Evolutionary conservation across 805 yeast species (phyloP).

Genomic region (Kodamaea laetipori): DNA sequence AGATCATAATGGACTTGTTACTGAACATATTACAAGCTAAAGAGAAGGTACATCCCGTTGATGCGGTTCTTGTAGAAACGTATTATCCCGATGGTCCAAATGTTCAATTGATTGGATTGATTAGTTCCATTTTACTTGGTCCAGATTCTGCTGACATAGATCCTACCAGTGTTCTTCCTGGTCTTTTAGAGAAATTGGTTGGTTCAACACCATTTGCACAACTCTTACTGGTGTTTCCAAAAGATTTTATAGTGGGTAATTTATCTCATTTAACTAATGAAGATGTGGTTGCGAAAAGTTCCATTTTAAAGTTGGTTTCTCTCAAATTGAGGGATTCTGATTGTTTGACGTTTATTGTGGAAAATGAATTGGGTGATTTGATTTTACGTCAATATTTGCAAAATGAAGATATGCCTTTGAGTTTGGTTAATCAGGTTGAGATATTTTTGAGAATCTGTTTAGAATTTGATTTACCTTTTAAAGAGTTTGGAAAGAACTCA

Average conservation of each 20-base stretch:
- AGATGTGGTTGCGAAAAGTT: slow-evolving; percentile 1
- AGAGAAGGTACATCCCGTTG: neutral
- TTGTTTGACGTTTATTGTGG: slow-evolving; percentile 1
- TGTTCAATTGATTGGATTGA: neutral
- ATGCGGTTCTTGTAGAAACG: neutral
- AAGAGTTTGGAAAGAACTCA: too few relatives aligned
- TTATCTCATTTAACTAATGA: neutral
- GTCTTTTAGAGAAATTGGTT: neutral
- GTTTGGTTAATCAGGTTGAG: slow-evolving; percentile 15
- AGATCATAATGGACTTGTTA: neutral
- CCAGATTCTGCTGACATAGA: neutral
- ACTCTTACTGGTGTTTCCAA: neutral
- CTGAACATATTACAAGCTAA: neutral
- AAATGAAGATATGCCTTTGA: slow-evolving; percentile 8
- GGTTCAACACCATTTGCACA: neutral
- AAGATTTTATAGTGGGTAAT: slow-evolving; percentile 8
- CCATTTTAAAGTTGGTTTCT: neutral
- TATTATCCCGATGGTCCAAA: neutral
- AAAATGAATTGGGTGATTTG: neutral
- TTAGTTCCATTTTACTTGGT: neutral
- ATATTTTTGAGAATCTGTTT: slow-evolving; percentile 1
- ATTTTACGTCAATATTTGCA: slow-evolving; percentile 11
- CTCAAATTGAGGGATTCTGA: slow-evolving; percentile 3
- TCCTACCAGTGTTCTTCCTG: neutral
- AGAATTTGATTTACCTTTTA: neutral